These are phyloP conservation scores for Lentinula raphanica DNA, from an alignment of 768 basidiomycete genomes.

Conservation along the genomic window DNA sequence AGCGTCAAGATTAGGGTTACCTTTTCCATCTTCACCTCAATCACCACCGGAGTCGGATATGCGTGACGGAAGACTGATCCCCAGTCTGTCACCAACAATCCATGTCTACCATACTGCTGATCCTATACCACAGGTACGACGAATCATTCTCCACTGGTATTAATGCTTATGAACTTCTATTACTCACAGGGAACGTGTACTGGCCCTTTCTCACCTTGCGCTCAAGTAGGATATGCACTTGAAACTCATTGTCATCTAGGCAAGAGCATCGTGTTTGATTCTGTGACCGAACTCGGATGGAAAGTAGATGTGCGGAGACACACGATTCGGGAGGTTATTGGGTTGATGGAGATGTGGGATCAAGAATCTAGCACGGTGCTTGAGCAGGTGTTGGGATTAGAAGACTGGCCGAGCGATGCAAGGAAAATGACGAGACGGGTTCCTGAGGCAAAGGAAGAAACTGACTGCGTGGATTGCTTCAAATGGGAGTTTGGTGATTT, in stretches of 20 bases:
- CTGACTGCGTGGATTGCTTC: slow-evolving; percentile 68
- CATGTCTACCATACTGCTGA: slow-evolving; percentile 92
- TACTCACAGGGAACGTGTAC: slow-evolving; percentile 54
- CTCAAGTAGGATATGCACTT: slow-evolving; percentile 81
- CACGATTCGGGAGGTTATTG: slow-evolving; percentile 64
- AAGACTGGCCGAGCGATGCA: slow-evolving; percentile 18
- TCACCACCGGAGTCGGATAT: background rate
- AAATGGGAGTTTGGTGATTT: slow-evolving; percentile 69
- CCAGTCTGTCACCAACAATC: slow-evolving; percentile 21
- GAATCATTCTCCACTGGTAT: background rate
- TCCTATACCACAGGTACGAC: slow-evolving; percentile 66
- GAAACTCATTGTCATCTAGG: slow-evolving; percentile 89
- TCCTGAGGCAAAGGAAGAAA: slow-evolving; percentile 54
- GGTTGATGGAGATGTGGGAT: slow-evolving; percentile 39
- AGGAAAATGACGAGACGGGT: slow-evolving; percentile 41
- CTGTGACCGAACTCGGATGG: slow-evolving; percentile 80
- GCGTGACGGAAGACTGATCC: background rate
- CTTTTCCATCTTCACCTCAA: slow-evolving; percentile 44
- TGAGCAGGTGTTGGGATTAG: too few species aligned
- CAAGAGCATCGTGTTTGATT: slow-evolving; percentile 83
- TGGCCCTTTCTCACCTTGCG: slow-evolving; percentile 71
- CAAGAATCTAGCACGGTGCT: too few species aligned
- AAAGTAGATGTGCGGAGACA: slow-evolving; percentile 75
- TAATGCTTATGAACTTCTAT: background rate
- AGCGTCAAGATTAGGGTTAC: slow-evolving; percentile 80